These are phyloP conservation scores for Malus hybrid DNA, from an alignment of 331 rosid species.

Conservation along the genomic window DNA sequence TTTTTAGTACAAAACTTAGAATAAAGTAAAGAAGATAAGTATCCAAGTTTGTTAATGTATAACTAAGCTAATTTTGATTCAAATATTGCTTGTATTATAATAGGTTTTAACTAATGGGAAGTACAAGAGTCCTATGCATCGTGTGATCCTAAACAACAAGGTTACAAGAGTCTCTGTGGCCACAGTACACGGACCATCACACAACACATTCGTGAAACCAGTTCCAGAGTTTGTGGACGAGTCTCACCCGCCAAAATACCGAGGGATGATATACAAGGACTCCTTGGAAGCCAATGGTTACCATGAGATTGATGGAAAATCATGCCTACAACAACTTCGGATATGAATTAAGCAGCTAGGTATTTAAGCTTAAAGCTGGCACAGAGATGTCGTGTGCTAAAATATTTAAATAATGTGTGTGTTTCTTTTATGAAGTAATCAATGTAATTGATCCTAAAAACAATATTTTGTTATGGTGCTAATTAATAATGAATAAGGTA, in stretches of 20 bases:
- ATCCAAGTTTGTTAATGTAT: not conserved
- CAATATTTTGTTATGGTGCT: too few relatives aligned
- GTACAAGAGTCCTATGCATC: constrained; percentile 47
- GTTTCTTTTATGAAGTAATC: not conserved
- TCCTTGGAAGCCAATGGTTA: constrained; percentile 30
- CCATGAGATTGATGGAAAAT: constrained; percentile 29
- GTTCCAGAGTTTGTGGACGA: constrained; percentile 26
- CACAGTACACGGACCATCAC: constrained; percentile 44
- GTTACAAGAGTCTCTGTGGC: constrained; percentile 37
- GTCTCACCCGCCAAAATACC: constrained; percentile 25
- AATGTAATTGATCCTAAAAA: too few relatives aligned
- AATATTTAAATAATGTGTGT: not conserved
- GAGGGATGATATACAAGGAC: constrained; percentile 33
- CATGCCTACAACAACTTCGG: constrained; percentile 24
- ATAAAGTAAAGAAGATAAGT: not conserved
- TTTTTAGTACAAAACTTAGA: not conserved
- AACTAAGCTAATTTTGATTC: not conserved
- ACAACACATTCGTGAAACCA: constrained; percentile 27
- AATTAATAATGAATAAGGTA: too few relatives aligned
- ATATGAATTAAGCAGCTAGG: not conserved
- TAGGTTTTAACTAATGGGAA: constrained; percentile 50
- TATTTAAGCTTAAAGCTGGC: not conserved
- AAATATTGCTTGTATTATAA: not conserved
- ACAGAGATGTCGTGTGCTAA: not conserved
- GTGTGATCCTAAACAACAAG: constrained; percentile 39